A percentile compares a stretch with the other conserved stretches of the same genome.
These are phyloP conservation scores for Fusarium verticillioides DNA, from an alignment of 2,329 filamentous ascomycete genomes.

Conservation along the genomic window DNA sequence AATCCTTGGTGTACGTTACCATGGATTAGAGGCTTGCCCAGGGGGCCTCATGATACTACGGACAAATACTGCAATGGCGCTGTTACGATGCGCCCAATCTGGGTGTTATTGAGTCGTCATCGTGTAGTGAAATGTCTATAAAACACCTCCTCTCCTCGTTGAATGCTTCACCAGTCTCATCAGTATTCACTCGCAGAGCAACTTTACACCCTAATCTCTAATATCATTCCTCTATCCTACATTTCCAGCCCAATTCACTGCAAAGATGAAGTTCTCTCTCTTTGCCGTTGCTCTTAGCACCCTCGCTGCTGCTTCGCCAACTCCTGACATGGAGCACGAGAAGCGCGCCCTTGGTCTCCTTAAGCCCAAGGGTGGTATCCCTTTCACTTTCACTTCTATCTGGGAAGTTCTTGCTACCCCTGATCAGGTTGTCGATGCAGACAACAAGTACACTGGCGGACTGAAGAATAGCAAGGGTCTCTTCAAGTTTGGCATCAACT, in stretches of 20 bases:
- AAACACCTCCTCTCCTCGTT: constrained; percentile 1
- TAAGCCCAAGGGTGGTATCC: constrained; percentile 31
- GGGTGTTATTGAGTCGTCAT: background rate
- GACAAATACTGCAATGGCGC: constrained; percentile 26
- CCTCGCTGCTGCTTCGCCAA: constrained; percentile 38
- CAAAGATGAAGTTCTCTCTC: constrained; percentile 43
- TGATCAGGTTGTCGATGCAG: constrained; percentile 60
- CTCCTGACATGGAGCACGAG: constrained; percentile 34
- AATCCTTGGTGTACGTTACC: background rate
- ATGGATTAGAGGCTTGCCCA: constrained; percentile 4
- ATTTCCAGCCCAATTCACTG: background rate
- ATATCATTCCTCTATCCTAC: background rate
- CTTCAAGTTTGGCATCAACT: constrained; percentile 66
- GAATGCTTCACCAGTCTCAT: background rate
- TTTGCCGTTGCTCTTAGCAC: constrained; percentile 36
- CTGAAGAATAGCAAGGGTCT: constrained; percentile 57
- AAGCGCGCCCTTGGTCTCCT: constrained; percentile 32
- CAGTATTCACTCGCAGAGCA: background rate
- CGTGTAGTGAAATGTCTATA: constrained; percentile 12
- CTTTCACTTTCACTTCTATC: constrained; percentile 59
- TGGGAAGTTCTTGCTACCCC: constrained; percentile 61
- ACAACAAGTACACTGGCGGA: constrained; percentile 52
- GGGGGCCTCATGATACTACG: constrained; percentile 1
- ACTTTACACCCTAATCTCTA: background rate
- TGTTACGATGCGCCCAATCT: background rate